Evolutionary conservation across 2,329 filamentous ascomycete species (phyloP).

Genomic region (Talaromyces sp.): DNA sequence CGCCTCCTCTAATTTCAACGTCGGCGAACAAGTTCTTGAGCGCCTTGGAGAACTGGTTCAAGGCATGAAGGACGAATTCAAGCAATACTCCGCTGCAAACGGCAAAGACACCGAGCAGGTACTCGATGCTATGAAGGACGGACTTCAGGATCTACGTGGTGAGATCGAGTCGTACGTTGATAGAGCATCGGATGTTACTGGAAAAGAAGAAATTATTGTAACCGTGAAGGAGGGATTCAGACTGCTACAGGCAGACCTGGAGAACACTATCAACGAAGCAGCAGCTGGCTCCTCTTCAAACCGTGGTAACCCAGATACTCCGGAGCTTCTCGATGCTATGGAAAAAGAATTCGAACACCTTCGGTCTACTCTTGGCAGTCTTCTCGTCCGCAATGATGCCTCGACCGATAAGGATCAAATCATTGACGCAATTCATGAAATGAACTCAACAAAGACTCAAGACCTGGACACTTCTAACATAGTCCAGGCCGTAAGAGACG

Average conservation of each 20-base stretch:
- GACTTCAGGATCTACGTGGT: slow-evolving; percentile 71
- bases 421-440: slow-evolving; percentile 55
- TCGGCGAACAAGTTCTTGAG: slow-evolving; percentile 57
- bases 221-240: slow-evolving; percentile 61
- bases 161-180: slow-evolving; percentile 82
- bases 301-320: slow-evolving; percentile 52
- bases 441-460: slow-evolving; percentile 24
- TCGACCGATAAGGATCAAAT: slow-evolving; percentile 57
- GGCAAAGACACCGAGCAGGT: slow-evolving; percentile 83
- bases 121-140: slow-evolving; percentile 81
- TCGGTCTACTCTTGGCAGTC: slow-evolving; percentile 69
- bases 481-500: slow-evolving; percentile 50
- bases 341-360: slow-evolving; percentile 79
- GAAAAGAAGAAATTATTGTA: slow-evolving; percentile 75
- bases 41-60: slow-evolving; percentile 57
- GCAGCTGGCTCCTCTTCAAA: slow-evolving; percentile 26
- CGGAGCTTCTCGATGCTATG: slow-evolving; percentile 67
- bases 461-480: slow-evolving; percentile 29
- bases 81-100: slow-evolving; percentile 73
- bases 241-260: slow-evolving; percentile 56
- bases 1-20: slow-evolving; percentile 45
- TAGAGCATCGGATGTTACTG: slow-evolving; percentile 61
- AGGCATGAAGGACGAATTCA: slow-evolving; percentile 62
- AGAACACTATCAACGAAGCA: slow-evolving; percentile 46
- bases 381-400: slow-evolving; percentile 59